A percentile compares a stretch with the other conserved stretches of the same genome.
phyloP scores from a whole-genome alignment of 768 basidiomycete genomes.

The Sporobolomyces pararoseus region DNA sequence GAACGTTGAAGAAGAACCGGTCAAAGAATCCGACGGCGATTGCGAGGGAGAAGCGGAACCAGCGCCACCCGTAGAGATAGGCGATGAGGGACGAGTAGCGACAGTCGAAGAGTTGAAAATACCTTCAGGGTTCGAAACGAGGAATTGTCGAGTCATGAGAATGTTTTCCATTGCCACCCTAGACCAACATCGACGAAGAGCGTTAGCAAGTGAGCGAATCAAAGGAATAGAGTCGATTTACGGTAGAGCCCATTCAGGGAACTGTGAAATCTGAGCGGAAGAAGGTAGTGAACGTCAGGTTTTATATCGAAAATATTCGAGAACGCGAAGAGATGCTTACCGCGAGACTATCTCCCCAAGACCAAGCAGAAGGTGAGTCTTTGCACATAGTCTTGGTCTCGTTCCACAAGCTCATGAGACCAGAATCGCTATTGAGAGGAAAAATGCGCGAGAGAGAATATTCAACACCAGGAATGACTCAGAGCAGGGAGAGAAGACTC shows the following conservation, averaged over 20 bases:
- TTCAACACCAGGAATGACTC: not conserved
- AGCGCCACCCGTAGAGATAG: no score
- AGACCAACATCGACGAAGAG: not conserved
- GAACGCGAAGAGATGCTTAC: constrained; percentile 46
- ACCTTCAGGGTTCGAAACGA: not conserved
- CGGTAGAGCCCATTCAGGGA: constrained; percentile 11
- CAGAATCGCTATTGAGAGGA: not conserved
- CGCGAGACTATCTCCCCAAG: constrained; percentile 46
- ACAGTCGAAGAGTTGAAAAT: not conserved
- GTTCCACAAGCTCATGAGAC: not conserved
- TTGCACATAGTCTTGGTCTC: constrained; percentile 7
- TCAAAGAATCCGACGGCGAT: no score
- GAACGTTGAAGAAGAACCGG: no score
- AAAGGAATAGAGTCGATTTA: no score
- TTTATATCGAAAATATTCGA: not conserved
- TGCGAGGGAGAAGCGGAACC: not conserved
- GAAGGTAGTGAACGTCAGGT: not conserved
- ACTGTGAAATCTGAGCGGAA: not conserved
- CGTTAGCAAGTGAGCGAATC: not conserved
- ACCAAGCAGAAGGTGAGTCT: not conserved
- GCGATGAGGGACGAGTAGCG: not conserved
- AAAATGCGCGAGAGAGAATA: not conserved
- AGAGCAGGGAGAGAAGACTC: not conserved
- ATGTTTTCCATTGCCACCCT: not conserved
- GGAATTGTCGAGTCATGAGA: not conserved